phyloP scores from a whole-genome alignment of 805 yeast genomes.

The Suhomyces xylopsoci region DNA sequence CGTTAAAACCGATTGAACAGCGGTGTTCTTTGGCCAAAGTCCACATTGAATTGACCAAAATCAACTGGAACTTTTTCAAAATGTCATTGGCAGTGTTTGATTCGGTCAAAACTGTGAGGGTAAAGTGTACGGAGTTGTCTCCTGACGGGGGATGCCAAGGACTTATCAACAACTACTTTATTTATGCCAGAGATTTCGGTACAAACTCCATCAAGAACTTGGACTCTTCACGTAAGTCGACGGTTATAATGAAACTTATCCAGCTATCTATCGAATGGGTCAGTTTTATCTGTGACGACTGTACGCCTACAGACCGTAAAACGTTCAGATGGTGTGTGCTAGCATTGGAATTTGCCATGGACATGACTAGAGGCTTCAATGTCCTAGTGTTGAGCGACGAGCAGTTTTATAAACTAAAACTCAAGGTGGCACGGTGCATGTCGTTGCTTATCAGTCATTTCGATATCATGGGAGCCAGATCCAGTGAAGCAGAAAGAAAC shows the following conservation, averaged over 20 bases:
- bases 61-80: slow-evolving; percentile 63
- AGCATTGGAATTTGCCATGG: slow-evolving; percentile 95
- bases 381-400: slow-evolving; percentile 76
- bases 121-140: slow-evolving; percentile 51
- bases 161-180: slow-evolving; percentile 66
- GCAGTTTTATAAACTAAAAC: slow-evolving; percentile 67
- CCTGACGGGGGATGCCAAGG: slow-evolving; percentile 66
- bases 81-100: slow-evolving; percentile 65
- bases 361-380: slow-evolving; percentile 85
- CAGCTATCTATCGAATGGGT: slow-evolving; percentile 87
- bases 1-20: slow-evolving; percentile 49
- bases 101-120: slow-evolving; percentile 50
- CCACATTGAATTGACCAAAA: slow-evolving; percentile 65
- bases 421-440: slow-evolving; percentile 92
- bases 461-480: slow-evolving; percentile 97
- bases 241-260: slow-evolving; percentile 67
- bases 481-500: slow-evolving; percentile 63
- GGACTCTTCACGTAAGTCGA: slow-evolving; percentile 63
- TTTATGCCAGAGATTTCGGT: slow-evolving; percentile 79
- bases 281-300: slow-evolving; percentile 87
- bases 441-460: slow-evolving; percentile 90
- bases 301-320: slow-evolving; percentile 85
- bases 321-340: slow-evolving; percentile 96
- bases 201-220: slow-evolving; percentile 63
- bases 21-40: slow-evolving; percentile 71